Base-by-base conservation (phyloP, 2,329 filamentous ascomycete genomes). In the Rutstroemia sp. region DNA sequence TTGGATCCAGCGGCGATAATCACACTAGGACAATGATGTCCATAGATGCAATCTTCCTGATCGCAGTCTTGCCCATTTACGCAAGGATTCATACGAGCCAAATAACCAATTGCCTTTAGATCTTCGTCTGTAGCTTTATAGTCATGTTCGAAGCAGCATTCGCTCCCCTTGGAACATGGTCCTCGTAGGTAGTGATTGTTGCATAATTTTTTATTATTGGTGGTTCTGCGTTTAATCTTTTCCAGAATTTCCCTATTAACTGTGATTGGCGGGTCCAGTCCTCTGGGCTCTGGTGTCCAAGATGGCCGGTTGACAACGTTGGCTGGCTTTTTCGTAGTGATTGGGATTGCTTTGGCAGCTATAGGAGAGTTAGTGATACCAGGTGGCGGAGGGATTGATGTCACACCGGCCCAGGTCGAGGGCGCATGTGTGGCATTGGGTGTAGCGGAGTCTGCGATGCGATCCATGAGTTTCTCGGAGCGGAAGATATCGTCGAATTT, bases 141-240 rank as follows among this genome's bases (percentile, higher is more conserved):
- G 47, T 77, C 71, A 67, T 85, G 82, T 57, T 79, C 77, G 63
- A 83, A 85, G 50, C 70, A 72, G 69, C 82, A 85, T 5, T 73
- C 71, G n/a, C 75, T 72, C 10, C 76, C 73, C 62, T 82, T 83
- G 49, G 72, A 66, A 62, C 82, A 85, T 0, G 77, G 77, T 0
- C 80, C 80, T 18, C 79, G 74, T 30, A 85, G 73, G 63, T 81
- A 84, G 63, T 82, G 79, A 49, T 81, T 81, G 66, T 85, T 85
- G 72, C 82, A 85, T 7, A 83, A 70, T 68, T 84, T 84, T 59
- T 78, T 75, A 61, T 70, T 71, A 19, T 54, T n/a, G 34, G 77
- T 77, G 55, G 76, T 78, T 57, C 80, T 74, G 65, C 76, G 79
- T 71, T 81, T 83, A 63, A 85, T 75, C 21, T 69, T 73, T 14